A percentile compares a stretch with the other conserved stretches of the same genome.
phyloP scores from a whole-genome alignment of 768 basidiomycete species.

The Trametes villosa region DNA sequence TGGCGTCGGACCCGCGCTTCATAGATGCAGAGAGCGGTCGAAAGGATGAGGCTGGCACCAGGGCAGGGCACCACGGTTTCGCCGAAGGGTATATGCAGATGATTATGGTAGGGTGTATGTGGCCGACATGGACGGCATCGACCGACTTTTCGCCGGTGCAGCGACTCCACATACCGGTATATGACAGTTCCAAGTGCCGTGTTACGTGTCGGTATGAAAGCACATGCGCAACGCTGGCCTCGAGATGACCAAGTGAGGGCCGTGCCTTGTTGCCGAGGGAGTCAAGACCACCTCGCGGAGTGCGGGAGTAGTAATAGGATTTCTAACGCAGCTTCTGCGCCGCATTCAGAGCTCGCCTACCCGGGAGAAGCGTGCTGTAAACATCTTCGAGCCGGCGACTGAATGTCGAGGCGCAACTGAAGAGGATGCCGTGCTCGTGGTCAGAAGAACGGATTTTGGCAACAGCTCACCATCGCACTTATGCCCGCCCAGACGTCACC shows the following conservation, averaged over 20 bases:
- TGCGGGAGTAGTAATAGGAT: neutral
- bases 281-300: neutral
- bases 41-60: neutral
- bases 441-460: neutral
- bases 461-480: too few relatives aligned
- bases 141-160: constrained; percentile 15
- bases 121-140: constrained; percentile 8
- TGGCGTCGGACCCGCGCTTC: neutral
- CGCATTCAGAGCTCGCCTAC: neutral
- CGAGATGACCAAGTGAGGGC: neutral
- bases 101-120: neutral
- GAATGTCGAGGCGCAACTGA: neutral
- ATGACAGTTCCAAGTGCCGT: neutral
- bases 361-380: neutral
- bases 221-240: neutral
- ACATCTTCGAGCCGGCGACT: neutral
- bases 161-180: neutral
- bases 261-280: neutral
- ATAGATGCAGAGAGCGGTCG: neutral
- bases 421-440: neutral
- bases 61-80: constrained; percentile 8
- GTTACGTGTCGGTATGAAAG: neutral
- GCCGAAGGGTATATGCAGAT: constrained; percentile 10
- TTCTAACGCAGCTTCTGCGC: neutral
- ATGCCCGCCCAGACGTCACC: too few relatives aligned